A percentile compares a stretch with the other conserved stretches of the same genome.
Evolutionary conservation across 768 basidiomycete genomes (phyloP).

Genomic region (Jaapia argillacea): DNA sequence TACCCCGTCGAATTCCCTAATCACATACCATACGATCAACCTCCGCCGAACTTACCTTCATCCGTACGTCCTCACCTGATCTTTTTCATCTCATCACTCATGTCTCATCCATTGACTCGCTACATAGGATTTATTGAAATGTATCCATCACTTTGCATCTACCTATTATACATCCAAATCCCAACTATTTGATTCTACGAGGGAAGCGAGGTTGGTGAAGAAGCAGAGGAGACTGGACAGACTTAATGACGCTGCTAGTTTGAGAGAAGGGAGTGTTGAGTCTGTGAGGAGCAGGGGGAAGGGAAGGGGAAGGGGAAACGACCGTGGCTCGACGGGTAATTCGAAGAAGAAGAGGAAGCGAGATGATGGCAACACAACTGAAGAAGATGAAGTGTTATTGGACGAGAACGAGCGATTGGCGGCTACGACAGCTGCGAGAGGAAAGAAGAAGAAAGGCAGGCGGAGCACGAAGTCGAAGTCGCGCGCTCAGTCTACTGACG

Average conservation of each 20-base stretch:
- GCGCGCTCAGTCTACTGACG: neutral
- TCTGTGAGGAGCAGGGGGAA: too few relatives aligned
- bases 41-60: too few relatives aligned
- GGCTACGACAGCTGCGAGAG: too few relatives aligned
- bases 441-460: too few relatives aligned
- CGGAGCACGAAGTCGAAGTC: neutral
- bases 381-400: too few relatives aligned
- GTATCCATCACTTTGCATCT: slow-evolving; percentile 40
- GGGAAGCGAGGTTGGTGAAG: slow-evolving; percentile 33
- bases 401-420: too few relatives aligned
- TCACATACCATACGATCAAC: too few relatives aligned
- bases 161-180: slow-evolving; percentile 54
- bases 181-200: slow-evolving; percentile 42
- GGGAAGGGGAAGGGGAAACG: too few relatives aligned
- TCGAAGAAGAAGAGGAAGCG: too few relatives aligned
- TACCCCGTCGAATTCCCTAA: neutral
- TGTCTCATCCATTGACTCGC: slow-evolving; percentile 15
- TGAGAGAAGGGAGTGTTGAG: too few relatives aligned
- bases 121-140: slow-evolving; percentile 39
- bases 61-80: slow-evolving; percentile 29
- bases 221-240: slow-evolving; percentile 20
- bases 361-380: too few relatives aligned
- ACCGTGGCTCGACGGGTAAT: too few relatives aligned
- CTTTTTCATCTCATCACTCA: slow-evolving; percentile 2
- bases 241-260: slow-evolving; percentile 7